Percentiles rank a stretch among this genome's conserved stretches.
These are phyloP conservation scores for Sordariomycetes sp. DNA, from an alignment of 2,329 filamentous ascomycete species.

Conservation along the genomic window DNA sequence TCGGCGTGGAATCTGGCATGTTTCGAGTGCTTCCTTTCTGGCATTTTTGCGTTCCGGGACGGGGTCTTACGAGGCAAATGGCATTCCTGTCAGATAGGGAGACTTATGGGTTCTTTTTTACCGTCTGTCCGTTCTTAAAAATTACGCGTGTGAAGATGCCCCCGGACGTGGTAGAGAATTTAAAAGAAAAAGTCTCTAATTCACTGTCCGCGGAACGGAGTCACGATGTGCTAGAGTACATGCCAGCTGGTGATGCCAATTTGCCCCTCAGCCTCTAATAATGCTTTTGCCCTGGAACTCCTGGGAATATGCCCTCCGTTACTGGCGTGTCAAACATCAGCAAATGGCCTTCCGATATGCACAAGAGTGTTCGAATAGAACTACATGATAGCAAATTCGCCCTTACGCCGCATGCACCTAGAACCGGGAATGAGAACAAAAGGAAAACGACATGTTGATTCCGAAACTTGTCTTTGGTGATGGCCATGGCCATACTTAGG, in stretches of 20 bases:
- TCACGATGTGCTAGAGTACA: background rate
- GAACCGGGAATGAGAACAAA: background rate
- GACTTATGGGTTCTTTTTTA: constrained; percentile 3
- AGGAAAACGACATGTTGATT: background rate
- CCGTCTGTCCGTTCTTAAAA: background rate
- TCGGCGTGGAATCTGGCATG: constrained; percentile 5
- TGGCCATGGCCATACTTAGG: too few species aligned
- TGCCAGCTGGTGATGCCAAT: background rate
- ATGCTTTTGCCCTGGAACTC: background rate
- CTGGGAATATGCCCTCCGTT: background rate
- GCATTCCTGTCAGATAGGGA: constrained; percentile 6
- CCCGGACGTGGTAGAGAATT: constrained; percentile 3
- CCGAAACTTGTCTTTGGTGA: too few species aligned
- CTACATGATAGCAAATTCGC: background rate
- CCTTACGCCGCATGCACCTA: background rate
- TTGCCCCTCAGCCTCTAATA: background rate
- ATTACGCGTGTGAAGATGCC: background rate
- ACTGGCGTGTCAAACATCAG: background rate
- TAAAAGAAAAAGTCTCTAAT: constrained; percentile 4
- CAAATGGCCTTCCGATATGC: background rate
- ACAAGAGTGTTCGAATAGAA: background rate
- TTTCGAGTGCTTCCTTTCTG: constrained; percentile 4
- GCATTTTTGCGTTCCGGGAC: constrained; percentile 6
- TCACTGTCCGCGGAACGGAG: background rate
- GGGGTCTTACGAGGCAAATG: constrained; percentile 6